phyloP scores from a whole-genome alignment of 768 basidiomycete genomes.

The Pleurotus giganteus region DNA sequence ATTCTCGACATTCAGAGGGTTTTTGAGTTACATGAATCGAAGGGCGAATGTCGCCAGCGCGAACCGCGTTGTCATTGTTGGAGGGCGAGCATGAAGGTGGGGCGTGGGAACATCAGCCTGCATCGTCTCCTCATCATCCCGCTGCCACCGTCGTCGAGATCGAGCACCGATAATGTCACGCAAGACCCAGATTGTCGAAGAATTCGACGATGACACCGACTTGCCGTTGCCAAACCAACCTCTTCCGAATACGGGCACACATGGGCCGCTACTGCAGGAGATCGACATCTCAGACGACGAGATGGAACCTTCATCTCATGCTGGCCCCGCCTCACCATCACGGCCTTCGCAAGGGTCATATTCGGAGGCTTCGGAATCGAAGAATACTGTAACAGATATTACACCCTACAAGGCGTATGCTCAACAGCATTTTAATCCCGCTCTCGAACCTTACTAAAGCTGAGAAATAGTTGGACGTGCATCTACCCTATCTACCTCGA shows the following conservation, averaged over 20 bases:
- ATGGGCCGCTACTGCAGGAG: constrained; percentile 79
- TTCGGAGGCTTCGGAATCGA: constrained; percentile 17
- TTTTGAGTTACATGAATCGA: constrained; percentile 27
- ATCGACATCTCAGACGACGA: constrained; percentile 58
- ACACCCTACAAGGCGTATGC: constrained; percentile 83
- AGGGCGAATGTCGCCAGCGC: constrained; percentile 26
- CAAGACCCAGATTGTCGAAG: constrained; percentile 65
- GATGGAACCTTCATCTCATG: constrained; percentile 35
- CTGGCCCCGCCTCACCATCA: constrained; percentile 58
- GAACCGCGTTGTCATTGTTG: constrained; percentile 31
- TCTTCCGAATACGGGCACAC: constrained; percentile 62
- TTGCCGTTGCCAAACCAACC: constrained; percentile 72
- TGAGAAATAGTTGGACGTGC: constrained; percentile 76
- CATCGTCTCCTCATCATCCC: constrained; percentile 8
- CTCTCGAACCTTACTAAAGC: constrained; percentile 4
- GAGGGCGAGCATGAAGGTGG: constrained; percentile 33
- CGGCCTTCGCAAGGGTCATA: constrained; percentile 24
- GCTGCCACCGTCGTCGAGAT: constrained; percentile 5
- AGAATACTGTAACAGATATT: constrained; percentile 60
- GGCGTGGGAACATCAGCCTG: constrained; percentile 20
- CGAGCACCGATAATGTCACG: constrained; percentile 54
- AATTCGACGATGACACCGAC: constrained; percentile 95
- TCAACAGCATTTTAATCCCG: constrained; percentile 6
- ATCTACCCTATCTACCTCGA: constrained; percentile 98
- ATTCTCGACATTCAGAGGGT: constrained; percentile 2